These are phyloP conservation scores for Lipomyces starkeyi DNA, from an alignment of 805 yeast genomes.

Conservation along the genomic window DNA sequence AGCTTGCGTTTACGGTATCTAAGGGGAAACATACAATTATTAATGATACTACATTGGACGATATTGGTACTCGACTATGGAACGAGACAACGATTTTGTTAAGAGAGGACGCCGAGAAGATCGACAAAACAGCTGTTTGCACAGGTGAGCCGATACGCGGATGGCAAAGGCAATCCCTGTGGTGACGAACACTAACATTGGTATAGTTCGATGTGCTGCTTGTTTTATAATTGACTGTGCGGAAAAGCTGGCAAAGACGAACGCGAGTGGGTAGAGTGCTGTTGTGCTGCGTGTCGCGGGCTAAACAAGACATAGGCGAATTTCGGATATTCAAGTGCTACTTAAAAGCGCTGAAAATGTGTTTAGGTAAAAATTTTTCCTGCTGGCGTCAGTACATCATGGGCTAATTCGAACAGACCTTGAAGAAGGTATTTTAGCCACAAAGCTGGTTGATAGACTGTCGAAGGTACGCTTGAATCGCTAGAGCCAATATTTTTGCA, in stretches of 20 bases:
- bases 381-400: neutral
- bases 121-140: constrained; percentile 11
- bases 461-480: constrained; percentile 14
- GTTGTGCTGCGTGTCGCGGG: neutral
- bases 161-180: neutral
- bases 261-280: neutral
- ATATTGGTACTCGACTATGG: constrained; percentile 24
- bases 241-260: constrained; percentile 15
- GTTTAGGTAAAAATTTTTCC: constrained; percentile 13
- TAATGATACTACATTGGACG: constrained; percentile 10
- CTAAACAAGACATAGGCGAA: constrained; percentile 2
- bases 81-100: constrained; percentile 22
- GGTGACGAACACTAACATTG: neutral
- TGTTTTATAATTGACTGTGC: constrained; percentile 27
- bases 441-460: constrained; percentile 15
- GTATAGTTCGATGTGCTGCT: constrained; percentile 25
- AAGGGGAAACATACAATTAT: constrained; percentile 9
- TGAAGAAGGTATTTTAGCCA: constrained; percentile 20
- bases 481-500: neutral
- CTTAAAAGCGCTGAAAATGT: constrained; percentile 24
- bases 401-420: constrained; percentile 14
- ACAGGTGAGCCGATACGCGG: neutral
- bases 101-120: constrained; percentile 3
- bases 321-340: constrained; percentile 25
- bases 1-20: constrained; percentile 17